Evolutionary conservation across 108 stramenopile genomes (phyloP), one percentile per base, ranked within the genome.

Genomic region (Fistulifera pelliculosa): DNA sequence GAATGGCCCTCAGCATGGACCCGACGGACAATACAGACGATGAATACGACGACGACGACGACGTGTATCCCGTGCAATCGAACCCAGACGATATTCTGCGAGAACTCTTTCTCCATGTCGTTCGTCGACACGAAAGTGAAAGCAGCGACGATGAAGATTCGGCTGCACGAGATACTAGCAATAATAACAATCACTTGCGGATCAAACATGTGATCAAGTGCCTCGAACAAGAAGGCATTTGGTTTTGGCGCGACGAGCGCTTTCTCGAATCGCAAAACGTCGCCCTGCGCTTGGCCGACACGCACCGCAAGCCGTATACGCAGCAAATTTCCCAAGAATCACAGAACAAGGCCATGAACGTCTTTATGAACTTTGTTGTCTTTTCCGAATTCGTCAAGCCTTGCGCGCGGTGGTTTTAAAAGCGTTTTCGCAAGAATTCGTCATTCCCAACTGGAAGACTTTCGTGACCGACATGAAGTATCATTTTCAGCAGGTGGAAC

Each of bases 381-480:
- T 58, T 58, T 58, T 14, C 25, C 11, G 7, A 45, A 21, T 40
- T 43, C 15, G 40, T 58, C 15, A n/a, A 19, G 8, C 42, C 56
- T 8, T 39, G 40, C 11, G 56, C 56, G 4, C 35, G 18, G 4
- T 60, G 15, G 26, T 60, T 18, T 15, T 60, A 27, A 27, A 18
- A 27, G 49, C 59, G 7, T 60, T 60, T 31, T 38, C 18, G 14
- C 49, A 60, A 50, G 49, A 60, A 50, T 26, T 43, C n/a, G 49
- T 60, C 31, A 60, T 60, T 51, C 59, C 59, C 25, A 49, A 60
- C 22, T 60, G 47, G 47, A 49, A 41, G 4, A 49, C 41, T 15
- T 60, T 60, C 38, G 27, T 28, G 11, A 21, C 59, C 10, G 59
- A 60, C 59, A 35, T 60, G 49, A 17, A 18, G 18, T 38, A 50